phyloP scores from a whole-genome alignment of 345 rosid species.

The Pistacia integerrima region DNA sequence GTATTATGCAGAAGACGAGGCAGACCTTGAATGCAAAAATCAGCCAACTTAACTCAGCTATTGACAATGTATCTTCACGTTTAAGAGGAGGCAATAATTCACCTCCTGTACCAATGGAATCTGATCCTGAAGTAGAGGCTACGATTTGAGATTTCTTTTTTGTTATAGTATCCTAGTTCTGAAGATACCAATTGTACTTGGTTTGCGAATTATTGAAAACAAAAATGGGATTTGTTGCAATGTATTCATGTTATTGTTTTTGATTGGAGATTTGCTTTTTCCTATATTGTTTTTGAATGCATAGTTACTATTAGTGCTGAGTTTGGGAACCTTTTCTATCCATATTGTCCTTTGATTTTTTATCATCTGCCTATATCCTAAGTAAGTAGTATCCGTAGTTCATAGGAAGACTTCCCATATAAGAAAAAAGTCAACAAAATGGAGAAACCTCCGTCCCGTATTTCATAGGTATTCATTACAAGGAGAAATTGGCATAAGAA shows the following conservation, averaged over 20 bases:
- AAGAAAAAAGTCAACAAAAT: no score
- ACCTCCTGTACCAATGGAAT: slow-evolving; percentile 40
- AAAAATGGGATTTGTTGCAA: slow-evolving; percentile 4
- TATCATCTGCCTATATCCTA: no score
- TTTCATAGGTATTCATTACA: no score
- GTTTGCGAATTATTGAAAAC: not conserved
- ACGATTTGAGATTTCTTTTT: slow-evolving; percentile 35
- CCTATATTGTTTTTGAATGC: not conserved
- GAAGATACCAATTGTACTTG: not conserved
- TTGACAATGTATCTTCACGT: slow-evolving; percentile 87
- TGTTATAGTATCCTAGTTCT: not conserved
- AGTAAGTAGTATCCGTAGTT: no score
- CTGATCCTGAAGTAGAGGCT: slow-evolving; percentile 76
- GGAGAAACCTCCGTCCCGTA: no score
- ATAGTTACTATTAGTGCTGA: no score
- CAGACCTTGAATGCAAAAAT: slow-evolving; percentile 82
- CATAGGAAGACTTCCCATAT: no score
- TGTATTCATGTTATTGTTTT: not conserved
- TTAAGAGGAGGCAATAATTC: slow-evolving; percentile 70
- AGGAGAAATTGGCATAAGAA: no score
- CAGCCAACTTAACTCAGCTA: slow-evolving; percentile 85
- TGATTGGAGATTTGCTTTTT: no score
- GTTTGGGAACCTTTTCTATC: no score
- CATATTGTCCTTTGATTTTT: no score
- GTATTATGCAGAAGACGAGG: slow-evolving; percentile 68